phyloP scores from a whole-genome alignment of 345 rosid genomes.

The Syzygium grande region DNA sequence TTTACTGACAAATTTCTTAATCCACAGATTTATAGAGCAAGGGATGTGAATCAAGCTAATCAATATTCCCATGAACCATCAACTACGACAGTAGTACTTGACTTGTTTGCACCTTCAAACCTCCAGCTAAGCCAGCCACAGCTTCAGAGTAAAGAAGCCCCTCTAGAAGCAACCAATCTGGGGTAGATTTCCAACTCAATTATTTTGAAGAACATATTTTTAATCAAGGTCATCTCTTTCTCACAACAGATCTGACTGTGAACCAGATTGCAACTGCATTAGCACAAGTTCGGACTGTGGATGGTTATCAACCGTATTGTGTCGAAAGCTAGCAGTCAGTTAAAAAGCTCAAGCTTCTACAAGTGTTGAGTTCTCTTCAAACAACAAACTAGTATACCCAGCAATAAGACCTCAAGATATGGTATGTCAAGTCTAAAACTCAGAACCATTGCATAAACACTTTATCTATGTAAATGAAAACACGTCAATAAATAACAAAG shows the following conservation, averaged over 20 bases:
- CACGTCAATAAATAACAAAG: neutral
- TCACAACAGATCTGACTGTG: constrained; percentile 1
- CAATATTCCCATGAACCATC: constrained; percentile 30
- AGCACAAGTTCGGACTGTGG: neutral
- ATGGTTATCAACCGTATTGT: neutral
- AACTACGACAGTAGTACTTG: constrained; percentile 31
- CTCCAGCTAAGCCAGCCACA: constrained; percentile 68
- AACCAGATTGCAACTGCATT: constrained; percentile 52
- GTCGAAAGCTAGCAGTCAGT: neutral
- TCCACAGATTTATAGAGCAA: constrained; percentile 39
- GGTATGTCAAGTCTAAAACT: neutral
- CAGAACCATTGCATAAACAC: neutral
- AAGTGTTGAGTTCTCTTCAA: neutral
- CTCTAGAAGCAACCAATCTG: constrained; percentile 40
- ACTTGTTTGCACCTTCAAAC: constrained; percentile 37
- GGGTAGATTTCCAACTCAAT: constrained; percentile 23
- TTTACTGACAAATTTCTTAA: constrained; percentile 1
- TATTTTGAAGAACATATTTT: neutral
- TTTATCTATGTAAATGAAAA: neutral
- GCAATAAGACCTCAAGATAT: neutral
- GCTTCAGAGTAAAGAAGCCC: constrained; percentile 34
- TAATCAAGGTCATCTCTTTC: neutral
- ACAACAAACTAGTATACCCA: neutral
- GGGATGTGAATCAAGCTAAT: constrained; percentile 29
- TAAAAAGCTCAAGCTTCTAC: neutral